Evolutionary conservation across 164 flowering plant genomes (phyloP), one percentile per base, ranked within the genome.

Genomic region (Stephania cephalantha): DNA sequence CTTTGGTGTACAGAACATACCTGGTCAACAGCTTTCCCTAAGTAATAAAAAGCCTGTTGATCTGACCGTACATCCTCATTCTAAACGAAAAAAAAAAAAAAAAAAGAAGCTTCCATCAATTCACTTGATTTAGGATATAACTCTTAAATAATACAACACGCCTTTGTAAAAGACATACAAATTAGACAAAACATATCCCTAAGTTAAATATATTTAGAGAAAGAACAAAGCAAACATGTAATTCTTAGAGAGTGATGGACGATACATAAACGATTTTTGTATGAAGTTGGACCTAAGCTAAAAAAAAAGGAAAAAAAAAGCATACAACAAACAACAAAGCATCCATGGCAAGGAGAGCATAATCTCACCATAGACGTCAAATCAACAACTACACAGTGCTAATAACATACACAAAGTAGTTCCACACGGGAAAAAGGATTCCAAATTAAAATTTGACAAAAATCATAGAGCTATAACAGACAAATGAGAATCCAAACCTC

Each of bases 11-110:
- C 11, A 42, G 69, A 68, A 77, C 35, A 64, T 86, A 95, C 99
- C 97, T 96, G 95, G 77, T 96, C 98, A 78, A 87, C 94, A 25
- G 98, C 97, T 85, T 91, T 93, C 87, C 90, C 89, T 78, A 95
- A 50, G 85, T 93, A 95, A 82, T 87, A 86, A 68, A 93, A 90
- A 73, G 96, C 99, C 79, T 90, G 90, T 73, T 95, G 98, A 82
- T 88, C 97, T 42, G 94, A 81, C 46, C 87, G 88, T 50, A 90
- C 96, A 68, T 87, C 79, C 35, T 86, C 85, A 85, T 90, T 89
- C 98, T 95, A 67, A 69, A 58, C 76, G 70, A 68, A 44, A 66
- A 61, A 1, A 13, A 53, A 72, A 46, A 68, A 44, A 66, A 61
- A 1, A 13, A 53, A 72, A 46, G 10, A 7, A 9, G 11, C 68